phyloP scores from a whole-genome alignment of 2,329 filamentous ascomycete species.

The Fusarium heterosporum region DNA sequence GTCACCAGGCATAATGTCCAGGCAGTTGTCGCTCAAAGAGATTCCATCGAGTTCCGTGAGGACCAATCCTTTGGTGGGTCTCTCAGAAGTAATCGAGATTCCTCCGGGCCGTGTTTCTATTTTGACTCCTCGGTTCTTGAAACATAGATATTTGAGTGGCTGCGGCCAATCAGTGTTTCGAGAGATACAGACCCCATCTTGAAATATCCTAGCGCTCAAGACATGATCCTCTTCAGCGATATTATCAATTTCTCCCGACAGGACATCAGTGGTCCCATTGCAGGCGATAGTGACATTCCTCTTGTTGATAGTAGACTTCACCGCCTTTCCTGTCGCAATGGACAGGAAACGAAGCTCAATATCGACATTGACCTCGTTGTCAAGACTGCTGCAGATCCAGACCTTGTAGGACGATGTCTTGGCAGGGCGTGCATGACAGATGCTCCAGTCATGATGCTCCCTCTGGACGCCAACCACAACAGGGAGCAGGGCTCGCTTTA shows the following conservation, averaged over 20 bases:
- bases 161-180: constrained; percentile 69
- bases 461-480: not conserved
- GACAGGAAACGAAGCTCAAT: not conserved
- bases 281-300: not conserved
- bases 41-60: constrained; percentile 61
- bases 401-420: not conserved
- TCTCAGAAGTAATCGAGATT: constrained; percentile 52
- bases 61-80: constrained; percentile 68
- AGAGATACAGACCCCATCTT: not conserved
- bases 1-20: constrained; percentile 67
- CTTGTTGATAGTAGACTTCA: not conserved
- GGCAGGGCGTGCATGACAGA: not conserved
- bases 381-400: not conserved
- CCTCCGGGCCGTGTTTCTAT: constrained; percentile 48
- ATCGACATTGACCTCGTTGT: not conserved
- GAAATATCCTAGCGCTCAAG: not conserved
- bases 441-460: constrained; percentile 1
- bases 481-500: not conserved
- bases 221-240: not conserved
- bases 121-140: constrained; percentile 55
- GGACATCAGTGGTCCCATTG: not conserved
- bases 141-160: constrained; percentile 69
- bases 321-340: not conserved
- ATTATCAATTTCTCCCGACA: not conserved
- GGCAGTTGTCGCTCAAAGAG: constrained; percentile 66